A percentile compares a stretch with the other conserved stretches of the same genome.
These are phyloP conservation scores for Penicillium chermesinum DNA, from an alignment of 495 filamentous ascomycete genomes.

Conservation along the genomic window DNA sequence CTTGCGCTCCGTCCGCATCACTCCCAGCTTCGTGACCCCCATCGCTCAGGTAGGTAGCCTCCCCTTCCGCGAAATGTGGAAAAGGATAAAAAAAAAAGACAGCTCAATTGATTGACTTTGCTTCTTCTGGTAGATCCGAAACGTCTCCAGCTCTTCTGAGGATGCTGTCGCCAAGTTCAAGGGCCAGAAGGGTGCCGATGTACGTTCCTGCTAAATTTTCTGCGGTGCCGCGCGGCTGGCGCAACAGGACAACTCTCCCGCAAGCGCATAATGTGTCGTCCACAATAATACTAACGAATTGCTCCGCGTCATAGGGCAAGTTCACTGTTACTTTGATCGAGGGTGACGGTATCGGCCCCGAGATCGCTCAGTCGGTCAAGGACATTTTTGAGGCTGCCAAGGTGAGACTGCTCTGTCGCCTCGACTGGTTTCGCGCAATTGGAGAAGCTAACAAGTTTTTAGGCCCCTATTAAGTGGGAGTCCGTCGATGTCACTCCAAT, in stretches of 20 bases:
- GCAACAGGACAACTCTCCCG: conserved; percentile 5
- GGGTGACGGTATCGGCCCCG: conserved; percentile 96
- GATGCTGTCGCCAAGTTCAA: conserved; percentile 89
- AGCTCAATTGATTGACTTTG: conserved; percentile 25
- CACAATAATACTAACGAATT: conserved; percentile 11
- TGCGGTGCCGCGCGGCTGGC: conserved; percentile 21
- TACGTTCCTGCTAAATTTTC: conserved; percentile 38
- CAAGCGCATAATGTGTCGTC: background rate
- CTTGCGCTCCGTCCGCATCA: conserved; percentile 46
- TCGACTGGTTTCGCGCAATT: background rate
- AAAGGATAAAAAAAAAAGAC: background rate
- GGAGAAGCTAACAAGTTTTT: conserved; percentile 36
- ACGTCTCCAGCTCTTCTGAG: conserved; percentile 50
- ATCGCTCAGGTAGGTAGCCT: conserved; percentile 46
- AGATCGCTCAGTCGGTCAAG: conserved; percentile 96
- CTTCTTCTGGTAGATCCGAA: conserved; percentile 30
- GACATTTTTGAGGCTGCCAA: conserved; percentile 95
- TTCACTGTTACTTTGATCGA: conserved; percentile 96
- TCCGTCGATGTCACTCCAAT: conserved; percentile 91
- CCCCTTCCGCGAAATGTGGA: conserved; percentile 3
- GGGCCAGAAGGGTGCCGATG: conserved; percentile 80
- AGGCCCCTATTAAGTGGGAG: conserved; percentile 96
- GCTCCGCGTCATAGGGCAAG: conserved; percentile 59
- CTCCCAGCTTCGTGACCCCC: conserved; percentile 43
- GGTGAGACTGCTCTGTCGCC: conserved; percentile 43